Evolutionary conservation across 2,329 filamentous ascomycete genomes (phyloP).

Genomic region (Zarea fungicola): DNA sequence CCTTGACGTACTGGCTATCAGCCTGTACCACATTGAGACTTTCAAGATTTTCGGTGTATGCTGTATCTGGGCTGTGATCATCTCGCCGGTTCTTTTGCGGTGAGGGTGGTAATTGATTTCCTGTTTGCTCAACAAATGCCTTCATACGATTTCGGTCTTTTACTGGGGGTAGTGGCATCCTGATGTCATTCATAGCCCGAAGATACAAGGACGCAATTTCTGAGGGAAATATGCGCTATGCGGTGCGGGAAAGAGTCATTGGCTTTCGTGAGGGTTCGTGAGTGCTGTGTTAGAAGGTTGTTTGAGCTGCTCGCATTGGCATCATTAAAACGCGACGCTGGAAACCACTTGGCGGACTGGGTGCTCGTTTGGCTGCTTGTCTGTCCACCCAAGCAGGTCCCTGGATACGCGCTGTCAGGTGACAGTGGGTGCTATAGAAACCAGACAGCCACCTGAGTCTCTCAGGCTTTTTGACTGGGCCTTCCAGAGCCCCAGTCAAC

Average conservation of each 20-base stretch:
- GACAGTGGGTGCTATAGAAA: too few species aligned
- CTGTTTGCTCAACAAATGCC: conserved; percentile 8
- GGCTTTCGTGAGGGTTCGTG: too few species aligned
- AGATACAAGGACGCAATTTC: too few species aligned
- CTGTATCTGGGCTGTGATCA: conserved; percentile 5
- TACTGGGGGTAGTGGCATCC: conserved; percentile 1
- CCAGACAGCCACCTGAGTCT: too few species aligned
- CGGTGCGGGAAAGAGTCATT: too few species aligned
- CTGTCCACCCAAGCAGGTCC: neutral
- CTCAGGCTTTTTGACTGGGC: too few species aligned
- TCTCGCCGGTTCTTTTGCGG: conserved; percentile 1
- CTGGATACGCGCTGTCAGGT: conserved; percentile 25
- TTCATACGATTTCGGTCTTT: conserved; percentile 8
- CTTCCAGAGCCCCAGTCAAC: too few species aligned
- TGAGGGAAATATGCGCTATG: too few species aligned
- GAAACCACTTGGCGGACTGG: neutral
- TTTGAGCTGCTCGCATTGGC: too few species aligned
- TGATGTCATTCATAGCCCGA: neutral
- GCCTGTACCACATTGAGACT: conserved; percentile 2
- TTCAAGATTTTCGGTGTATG: conserved; percentile 7
- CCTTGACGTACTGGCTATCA: neutral
- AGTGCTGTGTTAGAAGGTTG: too few species aligned
- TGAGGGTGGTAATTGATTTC: neutral
- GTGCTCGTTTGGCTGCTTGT: neutral
- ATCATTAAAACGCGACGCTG: too few species aligned